Percentiles rank a stretch among this genome's conserved stretches.
phyloP scores from a whole-genome alignment of 352 stramenopile species.

The Pythium utonaiense region DNA sequence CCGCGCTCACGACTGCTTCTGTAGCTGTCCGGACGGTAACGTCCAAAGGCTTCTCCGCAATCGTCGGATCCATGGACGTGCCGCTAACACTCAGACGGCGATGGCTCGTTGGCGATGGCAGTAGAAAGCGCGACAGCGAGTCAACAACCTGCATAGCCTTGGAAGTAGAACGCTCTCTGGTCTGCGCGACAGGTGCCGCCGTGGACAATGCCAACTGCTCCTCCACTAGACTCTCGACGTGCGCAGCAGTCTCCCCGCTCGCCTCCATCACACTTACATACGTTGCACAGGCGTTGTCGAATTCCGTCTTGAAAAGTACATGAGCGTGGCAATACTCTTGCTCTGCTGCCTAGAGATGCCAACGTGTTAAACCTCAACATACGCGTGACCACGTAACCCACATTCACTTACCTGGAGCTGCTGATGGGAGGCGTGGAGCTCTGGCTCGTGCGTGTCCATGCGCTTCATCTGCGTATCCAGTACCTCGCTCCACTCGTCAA shows the following conservation, averaged over 20 bases:
- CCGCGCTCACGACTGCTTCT: constrained; percentile 1
- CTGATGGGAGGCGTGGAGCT: neutral
- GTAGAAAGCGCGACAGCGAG: constrained; percentile 17
- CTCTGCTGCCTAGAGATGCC: constrained; percentile 11
- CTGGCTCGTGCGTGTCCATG: constrained; percentile 14
- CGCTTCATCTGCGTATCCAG: constrained; percentile 18
- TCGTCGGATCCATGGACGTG: neutral
- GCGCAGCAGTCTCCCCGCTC: neutral
- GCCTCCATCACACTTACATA: neutral
- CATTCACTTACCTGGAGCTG: constrained; percentile 18
- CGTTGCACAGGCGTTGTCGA: constrained; percentile 9
- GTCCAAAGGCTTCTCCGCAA: neutral
- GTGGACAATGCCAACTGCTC: neutral
- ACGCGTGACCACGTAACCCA: too few relatives aligned
- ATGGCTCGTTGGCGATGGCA: neutral
- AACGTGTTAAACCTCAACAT: too few relatives aligned
- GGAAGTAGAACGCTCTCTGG: constrained; percentile 9
- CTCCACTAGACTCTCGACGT: constrained; percentile 4
- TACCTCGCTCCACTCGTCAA: constrained; percentile 24
- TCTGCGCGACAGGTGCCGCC: neutral
- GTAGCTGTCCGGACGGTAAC: neutral
- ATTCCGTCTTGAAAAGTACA: constrained; percentile 6
- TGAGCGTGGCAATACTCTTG: constrained; percentile 6
- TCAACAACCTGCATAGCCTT: constrained; percentile 24
- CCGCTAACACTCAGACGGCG: neutral